Evolutionary conservation across 371 early-diverging fungal species (phyloP).

Genomic region (Enterocytospora artemiae): DNA sequence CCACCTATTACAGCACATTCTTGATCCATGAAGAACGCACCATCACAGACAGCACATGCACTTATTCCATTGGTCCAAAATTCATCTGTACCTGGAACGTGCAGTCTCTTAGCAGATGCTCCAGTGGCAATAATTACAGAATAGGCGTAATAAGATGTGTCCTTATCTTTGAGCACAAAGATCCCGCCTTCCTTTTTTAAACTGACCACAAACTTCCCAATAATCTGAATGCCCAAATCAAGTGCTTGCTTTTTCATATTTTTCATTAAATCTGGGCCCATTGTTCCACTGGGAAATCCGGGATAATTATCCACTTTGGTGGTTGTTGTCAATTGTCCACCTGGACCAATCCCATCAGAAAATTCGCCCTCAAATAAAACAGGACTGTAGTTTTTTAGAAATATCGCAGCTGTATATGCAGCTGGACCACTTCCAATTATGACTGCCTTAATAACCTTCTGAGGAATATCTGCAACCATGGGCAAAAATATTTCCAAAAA

Average conservation of each 20-base stretch:
- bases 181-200: conserved; percentile 32
- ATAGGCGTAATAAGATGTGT: conserved; percentile 62
- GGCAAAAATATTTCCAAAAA: too few relatives aligned
- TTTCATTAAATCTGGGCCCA: conserved; percentile 54
- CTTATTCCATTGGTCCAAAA: conserved; percentile 90
- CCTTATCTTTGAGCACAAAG: conserved; percentile 34
- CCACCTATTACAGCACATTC: conserved; percentile 79
- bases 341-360: conserved; percentile 61
- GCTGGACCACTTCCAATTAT: conserved; percentile 75
- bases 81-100: conserved; percentile 59
- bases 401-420: conserved; percentile 85
- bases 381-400: conserved; percentile 73
- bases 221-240: conserved; percentile 75
- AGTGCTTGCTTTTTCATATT: conserved; percentile 72
- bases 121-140: conserved; percentile 88
- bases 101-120: conserved; percentile 84
- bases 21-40: conserved; percentile 83
- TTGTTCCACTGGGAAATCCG: conserved; percentile 57
- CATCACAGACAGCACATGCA: conserved; percentile 98
- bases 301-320: conserved; percentile 60
- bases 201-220: conserved; percentile 36
- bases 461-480: too few relatives aligned
- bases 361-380: conserved; percentile 58
- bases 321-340: conserved; percentile 63
- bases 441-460: conserved; percentile 39